Evolutionary conservation across 495 filamentous ascomycete species (phyloP), one percentile per base, ranked within the genome.

Genomic region (Aspergillus heteromorphus): DNA sequence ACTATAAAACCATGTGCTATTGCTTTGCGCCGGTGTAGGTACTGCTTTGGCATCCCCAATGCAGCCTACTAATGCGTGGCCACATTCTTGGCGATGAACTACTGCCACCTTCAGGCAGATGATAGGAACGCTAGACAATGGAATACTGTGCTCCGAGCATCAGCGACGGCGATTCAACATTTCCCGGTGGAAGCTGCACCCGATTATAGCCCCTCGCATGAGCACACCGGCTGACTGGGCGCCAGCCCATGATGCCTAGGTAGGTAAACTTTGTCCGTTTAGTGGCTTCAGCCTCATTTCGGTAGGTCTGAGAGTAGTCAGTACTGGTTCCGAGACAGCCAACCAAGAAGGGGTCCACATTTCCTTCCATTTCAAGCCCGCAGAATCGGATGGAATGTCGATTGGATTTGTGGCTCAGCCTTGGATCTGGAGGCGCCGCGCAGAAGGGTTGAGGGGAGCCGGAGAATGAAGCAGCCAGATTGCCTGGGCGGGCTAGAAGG

Each of bases 81-180:
- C 30, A 19, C 23, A 21, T 11, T 10, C 17, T 36, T 36, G 48
- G 48, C 29, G 29, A 49, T 20, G 48, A 23, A 34, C 29, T 19
- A 19, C 31, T 49, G 18, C 41, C 43, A 16, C 1, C 4, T 27
- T 41, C 45, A 55, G 49, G 43, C 43, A 53, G 36, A 56, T 34
- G 45, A 31, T 14, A 19, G 43, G 43, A 47, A 27, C 48, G 41
- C 50, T 54, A 57, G 56, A 31, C 27, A 45, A 49, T 59, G 56
- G 56, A 63, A 47, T 40, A 57, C 57, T 34, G 57, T 55, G 27
- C 52, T 63, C 60, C 60, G 57, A 29, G 11, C 1, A 29, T 42
- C 13, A n/a, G 6, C 43, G 34, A 47, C 40, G 41, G 34, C 40
- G 19, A 36, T 41, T 42, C 23, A n/a, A 45, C 20, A 17, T 16